Percentiles rank a stretch among this genome's conserved stretches.
These are phyloP conservation scores for Lactarius evosmus DNA, from an alignment of 768 basidiomycete species.

Conservation along the genomic window DNA sequence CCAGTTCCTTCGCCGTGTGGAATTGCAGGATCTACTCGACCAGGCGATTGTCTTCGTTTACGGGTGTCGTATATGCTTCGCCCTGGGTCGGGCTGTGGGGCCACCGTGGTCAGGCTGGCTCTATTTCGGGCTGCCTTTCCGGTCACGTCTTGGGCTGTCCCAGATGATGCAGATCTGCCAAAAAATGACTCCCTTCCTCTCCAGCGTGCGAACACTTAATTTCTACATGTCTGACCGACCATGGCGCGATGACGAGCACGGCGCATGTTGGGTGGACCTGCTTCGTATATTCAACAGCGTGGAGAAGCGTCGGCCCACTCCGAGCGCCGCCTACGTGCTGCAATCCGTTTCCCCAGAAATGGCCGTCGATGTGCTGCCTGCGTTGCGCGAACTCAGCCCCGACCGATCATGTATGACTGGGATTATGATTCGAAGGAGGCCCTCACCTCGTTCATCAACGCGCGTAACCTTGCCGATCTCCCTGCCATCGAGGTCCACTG, in stretches of 20 bases:
- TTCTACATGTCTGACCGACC: background rate
- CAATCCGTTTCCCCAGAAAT: background rate
- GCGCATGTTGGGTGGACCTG: background rate
- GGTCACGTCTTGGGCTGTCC: background rate
- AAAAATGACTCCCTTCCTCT: background rate
- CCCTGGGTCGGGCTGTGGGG: background rate
- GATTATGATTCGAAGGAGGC: background rate
- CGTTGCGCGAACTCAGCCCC: conserved; percentile 4
- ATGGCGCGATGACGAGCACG: background rate
- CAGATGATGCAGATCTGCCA: background rate
- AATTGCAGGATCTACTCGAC: background rate
- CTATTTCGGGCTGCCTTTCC: background rate
- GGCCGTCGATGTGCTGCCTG: conserved; percentile 6
- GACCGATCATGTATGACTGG: background rate
- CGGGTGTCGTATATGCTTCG: background rate
- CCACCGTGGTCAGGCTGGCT: background rate
- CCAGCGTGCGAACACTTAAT: background rate
- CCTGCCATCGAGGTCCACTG: no score
- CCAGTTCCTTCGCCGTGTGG: background rate
- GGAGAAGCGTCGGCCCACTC: background rate
- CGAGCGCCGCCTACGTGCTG: background rate
- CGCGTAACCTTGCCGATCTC: background rate
- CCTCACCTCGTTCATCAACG: background rate
- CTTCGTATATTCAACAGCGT: background rate
- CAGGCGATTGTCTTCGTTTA: background rate